phyloP scores from a whole-genome alignment of 2,329 filamentous ascomycete species.

The Claviceps lovelessii region DNA sequence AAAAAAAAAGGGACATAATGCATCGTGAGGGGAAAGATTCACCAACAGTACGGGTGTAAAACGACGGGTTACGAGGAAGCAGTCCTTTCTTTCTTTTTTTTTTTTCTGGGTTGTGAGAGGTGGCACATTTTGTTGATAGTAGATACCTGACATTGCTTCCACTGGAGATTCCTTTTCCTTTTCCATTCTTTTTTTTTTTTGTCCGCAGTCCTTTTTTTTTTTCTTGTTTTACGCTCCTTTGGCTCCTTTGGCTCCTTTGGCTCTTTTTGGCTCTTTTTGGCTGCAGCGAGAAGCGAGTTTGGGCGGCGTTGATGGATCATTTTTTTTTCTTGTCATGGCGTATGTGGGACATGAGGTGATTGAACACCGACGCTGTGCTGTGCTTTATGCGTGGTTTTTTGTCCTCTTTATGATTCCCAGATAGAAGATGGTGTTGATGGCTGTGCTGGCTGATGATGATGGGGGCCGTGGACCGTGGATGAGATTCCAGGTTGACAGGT shows the following conservation, averaged over 20 bases:
- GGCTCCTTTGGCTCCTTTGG: neutral
- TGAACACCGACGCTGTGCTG: neutral
- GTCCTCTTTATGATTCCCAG: no score
- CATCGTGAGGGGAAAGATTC: neutral
- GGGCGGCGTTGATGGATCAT: conserved; percentile 6
- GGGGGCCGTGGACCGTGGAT: no score
- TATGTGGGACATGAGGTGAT: conserved; percentile 2
- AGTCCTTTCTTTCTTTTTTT: neutral
- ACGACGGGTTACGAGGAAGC: neutral
- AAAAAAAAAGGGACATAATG: neutral
- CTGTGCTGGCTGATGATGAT: no score
- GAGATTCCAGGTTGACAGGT: no score
- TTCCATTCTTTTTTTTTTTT: neutral
- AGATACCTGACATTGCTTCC: no score
- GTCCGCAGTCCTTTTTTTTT: neutral
- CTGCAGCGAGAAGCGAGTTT: neutral
- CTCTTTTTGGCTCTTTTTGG: neutral
- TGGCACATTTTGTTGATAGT: no score
- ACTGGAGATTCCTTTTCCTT: neutral
- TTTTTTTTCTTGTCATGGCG: conserved; percentile 6
- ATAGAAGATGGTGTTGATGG: no score
- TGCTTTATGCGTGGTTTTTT: neutral
- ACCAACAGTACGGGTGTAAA: neutral
- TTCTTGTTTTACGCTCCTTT: neutral
- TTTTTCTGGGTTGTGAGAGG: neutral